Evolutionary conservation across 495 filamentous ascomycete species (phyloP).

Genomic region (Parathielavia appendiculata): DNA sequence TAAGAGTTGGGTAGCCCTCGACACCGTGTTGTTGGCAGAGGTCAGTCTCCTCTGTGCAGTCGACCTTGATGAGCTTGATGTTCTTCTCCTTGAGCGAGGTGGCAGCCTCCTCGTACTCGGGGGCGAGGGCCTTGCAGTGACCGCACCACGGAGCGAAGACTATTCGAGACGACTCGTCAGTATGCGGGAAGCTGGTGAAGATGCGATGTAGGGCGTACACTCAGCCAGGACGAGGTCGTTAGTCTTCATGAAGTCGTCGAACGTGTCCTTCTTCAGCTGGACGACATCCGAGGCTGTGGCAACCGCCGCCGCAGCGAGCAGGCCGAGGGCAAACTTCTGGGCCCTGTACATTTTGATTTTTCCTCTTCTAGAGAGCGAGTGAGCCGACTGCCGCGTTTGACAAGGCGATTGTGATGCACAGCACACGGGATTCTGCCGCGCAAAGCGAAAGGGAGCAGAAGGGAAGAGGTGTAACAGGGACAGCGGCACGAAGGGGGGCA

Average conservation of each 20-base stretch:
- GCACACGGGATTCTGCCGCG: background rate
- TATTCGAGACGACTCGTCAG: constrained; percentile 25
- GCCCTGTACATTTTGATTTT: constrained; percentile 29
- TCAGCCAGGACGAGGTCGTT: constrained; percentile 78
- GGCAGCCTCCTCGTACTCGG: constrained; percentile 85
- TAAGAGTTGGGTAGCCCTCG: constrained; percentile 95
- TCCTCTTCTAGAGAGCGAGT: constrained; percentile 10
- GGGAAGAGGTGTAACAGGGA: background rate
- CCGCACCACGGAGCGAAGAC: constrained; percentile 74
- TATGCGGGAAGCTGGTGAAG: constrained; percentile 14
- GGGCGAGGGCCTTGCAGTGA: constrained; percentile 80
- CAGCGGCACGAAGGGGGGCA: constrained; percentile 4
- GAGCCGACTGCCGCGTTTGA: constrained; percentile 3
- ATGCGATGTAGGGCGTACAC: constrained; percentile 48
- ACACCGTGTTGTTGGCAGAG: constrained; percentile 87
- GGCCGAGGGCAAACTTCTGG: constrained; percentile 39
- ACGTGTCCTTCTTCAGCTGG: constrained; percentile 78
- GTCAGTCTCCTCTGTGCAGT: constrained; percentile 91
- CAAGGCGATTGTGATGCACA: constrained; percentile 1
- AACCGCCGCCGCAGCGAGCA: constrained; percentile 61
- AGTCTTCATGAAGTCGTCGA: constrained; percentile 75
- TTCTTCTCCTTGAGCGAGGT: constrained; percentile 92
- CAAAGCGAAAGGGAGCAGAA: background rate
- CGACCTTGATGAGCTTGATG: constrained; percentile 87
- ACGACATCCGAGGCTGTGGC: constrained; percentile 70